These are phyloP conservation scores for Hanseniaspora meyeri DNA, from an alignment of 805 yeast species.

Conservation along the genomic window DNA sequence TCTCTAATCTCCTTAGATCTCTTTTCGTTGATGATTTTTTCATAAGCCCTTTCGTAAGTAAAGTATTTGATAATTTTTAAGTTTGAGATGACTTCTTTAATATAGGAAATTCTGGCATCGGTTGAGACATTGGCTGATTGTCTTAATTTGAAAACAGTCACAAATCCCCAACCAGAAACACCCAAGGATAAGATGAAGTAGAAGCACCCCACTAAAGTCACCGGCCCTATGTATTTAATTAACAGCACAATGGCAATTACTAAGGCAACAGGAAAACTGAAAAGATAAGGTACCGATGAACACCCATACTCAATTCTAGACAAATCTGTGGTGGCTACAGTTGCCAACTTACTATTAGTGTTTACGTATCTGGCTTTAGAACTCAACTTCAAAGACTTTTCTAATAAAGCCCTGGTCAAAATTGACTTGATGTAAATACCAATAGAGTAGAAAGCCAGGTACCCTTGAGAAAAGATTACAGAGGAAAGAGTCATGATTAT, in stretches of 20 bases:
- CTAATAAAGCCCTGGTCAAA: conserved; percentile 55
- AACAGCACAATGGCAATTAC: conserved; percentile 53
- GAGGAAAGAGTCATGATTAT: conserved; percentile 41
- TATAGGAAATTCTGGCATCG: conserved; percentile 60
- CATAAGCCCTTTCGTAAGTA: conserved; percentile 83
- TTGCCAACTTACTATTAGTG: conserved; percentile 61
- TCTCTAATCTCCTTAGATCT: conserved; percentile 51
- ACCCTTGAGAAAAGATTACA: conserved; percentile 46
- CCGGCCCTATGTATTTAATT: conserved; percentile 55
- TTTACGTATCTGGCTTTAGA: conserved; percentile 45
- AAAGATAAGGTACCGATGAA: conserved; percentile 52
- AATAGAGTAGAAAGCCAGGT: conserved; percentile 45
- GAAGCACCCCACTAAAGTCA: conserved; percentile 60
- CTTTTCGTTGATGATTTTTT: conserved; percentile 38
- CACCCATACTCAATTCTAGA: conserved; percentile 68
- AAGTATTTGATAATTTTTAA: conserved; percentile 77
- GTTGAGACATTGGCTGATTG: conserved; percentile 49
- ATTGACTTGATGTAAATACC: conserved; percentile 66
- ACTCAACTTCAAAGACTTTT: conserved; percentile 53
- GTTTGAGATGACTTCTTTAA: conserved; percentile 67
- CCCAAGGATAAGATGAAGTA: conserved; percentile 34
- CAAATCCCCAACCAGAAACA: conserved; percentile 37
- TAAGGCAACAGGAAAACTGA: conserved; percentile 53
- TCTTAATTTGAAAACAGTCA: conserved; percentile 43
- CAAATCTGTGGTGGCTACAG: conserved; percentile 69